Evolutionary conservation across 441 rosid genomes (phyloP).

Genomic region (Adansonia gregorii): DNA sequence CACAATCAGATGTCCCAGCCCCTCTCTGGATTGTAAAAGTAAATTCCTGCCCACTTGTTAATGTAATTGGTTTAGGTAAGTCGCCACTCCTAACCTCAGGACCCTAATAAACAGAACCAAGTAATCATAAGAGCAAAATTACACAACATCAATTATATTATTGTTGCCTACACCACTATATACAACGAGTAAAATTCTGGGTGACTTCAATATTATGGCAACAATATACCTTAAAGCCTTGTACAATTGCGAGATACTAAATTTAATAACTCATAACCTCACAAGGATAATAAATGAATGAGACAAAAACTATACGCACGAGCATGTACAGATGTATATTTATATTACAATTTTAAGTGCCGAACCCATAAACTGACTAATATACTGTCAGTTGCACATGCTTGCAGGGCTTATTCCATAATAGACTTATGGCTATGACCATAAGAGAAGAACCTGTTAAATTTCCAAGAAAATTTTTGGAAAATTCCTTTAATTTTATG

Average conservation of each 20-base stretch:
- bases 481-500: neutral
- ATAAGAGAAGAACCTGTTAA: neutral
- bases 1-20: neutral
- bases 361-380: neutral
- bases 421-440: neutral
- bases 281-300: neutral
- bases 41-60: slow-evolving; percentile 1
- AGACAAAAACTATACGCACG: neutral
- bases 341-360: neutral
- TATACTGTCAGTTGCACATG: neutral
- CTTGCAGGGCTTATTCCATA: neutral
- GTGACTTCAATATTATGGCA: too few relatives aligned
- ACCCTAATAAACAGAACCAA: neutral
- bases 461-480: neutral
- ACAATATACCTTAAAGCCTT: too few relatives aligned
- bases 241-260: neutral
- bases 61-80: neutral
- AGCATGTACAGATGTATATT: neutral
- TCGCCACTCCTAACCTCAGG: slow-evolving; percentile 5
- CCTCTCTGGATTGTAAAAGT: neutral
- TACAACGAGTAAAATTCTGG: neutral
- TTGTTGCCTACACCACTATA: neutral
- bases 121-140: too few relatives aligned
- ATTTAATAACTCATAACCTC: neutral
- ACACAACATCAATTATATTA: neutral